Evolutionary conservation across 192 early-diverging fungal species (phyloP), one percentile per base, ranked within the genome.

Genomic region (Chytriomyces hyalinus): DNA sequence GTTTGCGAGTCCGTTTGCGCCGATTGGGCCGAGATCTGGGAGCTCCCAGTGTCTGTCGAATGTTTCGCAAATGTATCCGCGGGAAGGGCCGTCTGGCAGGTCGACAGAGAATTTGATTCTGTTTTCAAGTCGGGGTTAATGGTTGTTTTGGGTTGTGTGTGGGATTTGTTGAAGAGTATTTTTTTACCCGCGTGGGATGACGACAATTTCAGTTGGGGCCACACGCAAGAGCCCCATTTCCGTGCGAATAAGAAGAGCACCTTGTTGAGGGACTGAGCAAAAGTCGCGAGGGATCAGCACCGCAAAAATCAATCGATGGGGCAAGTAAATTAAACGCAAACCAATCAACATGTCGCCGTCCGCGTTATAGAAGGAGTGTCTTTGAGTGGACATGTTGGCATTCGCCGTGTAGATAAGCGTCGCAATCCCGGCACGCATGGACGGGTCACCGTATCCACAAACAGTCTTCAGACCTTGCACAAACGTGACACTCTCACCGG

Each of bases 11-110:
- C 96, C 96, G 82, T 99, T 99, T 44, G 97, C 90, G 59, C 94
- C 95, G 67, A 99, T 99, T 13, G 96, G 95, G 0, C 97, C 97
- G 0, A 97, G 89, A 70, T 99, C 96, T 24, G 97, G 97, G 4
- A 99, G 89, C 83, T 96, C 92, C 90, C 94, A 99, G 80, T 94
- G 94, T 45, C 90, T 88, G 57, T 90, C 91, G 81, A 92, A 97
- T 26, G 95, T 91, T 77, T 99, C 97, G 61, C 93, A 87, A 67
- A 97, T 86, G 82, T 96, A 99, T 1, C 97, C 97, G 26, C 97
- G 94, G 50, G 75, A 90, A 57, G 93, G 91, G 0, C 93, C 94
- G 62, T 96, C 93, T 5, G 89, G 89, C 51, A 96, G 80, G 15
- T 85, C 73, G 15, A 99, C 93, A 3, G 91, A 86, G 84, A 90